phyloP scores from a whole-genome alignment of 106 monocot species.

The Posidonia australis region DNA sequence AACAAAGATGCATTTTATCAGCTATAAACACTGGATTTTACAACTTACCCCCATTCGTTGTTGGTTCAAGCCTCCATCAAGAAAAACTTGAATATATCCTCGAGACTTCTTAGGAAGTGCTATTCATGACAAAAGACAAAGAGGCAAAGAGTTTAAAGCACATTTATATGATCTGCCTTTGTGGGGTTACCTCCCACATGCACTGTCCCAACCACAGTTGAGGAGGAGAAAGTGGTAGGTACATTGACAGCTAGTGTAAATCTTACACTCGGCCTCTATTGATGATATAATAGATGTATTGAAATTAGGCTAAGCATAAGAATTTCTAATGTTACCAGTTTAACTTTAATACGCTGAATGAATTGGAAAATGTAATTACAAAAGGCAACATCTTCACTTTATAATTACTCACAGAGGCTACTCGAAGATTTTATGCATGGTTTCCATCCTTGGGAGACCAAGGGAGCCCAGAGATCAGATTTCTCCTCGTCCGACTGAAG shows the following conservation, averaged over 20 bases:
- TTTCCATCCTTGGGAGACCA: constrained; percentile 63
- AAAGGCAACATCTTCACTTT: background rate
- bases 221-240: no score
- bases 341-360: no score
- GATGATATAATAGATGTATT: no score
- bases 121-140: background rate
- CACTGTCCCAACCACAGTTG: no score
- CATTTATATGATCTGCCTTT: background rate
- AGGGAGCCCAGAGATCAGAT: constrained; percentile 62
- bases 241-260: no score
- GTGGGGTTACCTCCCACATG: no score
- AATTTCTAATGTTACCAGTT: no score
- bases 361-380: background rate
- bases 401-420: constrained; percentile 28
- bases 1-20: background rate
- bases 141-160: background rate
- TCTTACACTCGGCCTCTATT: no score
- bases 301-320: no score
- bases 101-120: constrained; percentile 33
- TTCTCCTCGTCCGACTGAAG: constrained; percentile 47
- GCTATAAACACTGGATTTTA: background rate
- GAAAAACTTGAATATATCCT: constrained; percentile 91
- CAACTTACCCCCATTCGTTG: constrained; percentile 44
- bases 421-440: constrained; percentile 27
- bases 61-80: constrained; percentile 92